Evolutionary conservation across 164 flowering plant genomes (phyloP), one percentile per base, ranked within the genome.

Genomic region (Aristolochia californica): DNA sequence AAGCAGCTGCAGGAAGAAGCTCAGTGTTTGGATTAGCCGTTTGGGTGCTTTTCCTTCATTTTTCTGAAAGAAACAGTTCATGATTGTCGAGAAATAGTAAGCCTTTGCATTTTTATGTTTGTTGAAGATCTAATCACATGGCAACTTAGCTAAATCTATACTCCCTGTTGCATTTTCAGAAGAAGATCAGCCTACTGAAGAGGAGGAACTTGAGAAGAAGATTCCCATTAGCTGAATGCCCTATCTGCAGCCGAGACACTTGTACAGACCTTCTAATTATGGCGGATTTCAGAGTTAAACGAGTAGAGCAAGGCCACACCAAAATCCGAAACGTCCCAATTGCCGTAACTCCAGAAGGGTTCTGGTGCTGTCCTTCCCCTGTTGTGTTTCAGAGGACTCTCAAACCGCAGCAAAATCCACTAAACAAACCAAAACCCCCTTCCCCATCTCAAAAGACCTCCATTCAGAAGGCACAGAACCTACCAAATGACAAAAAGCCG

Each of bases 291-390:
- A 81, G 80, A 66, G 64, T 85, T 60, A 53, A 78, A 63, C 83
- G 72, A 60, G 80, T 82, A 49, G 88, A 77, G 58, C 83, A 83
- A 58, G 85, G 85, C 17, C 87, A 84, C 54, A 71, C 88, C 52
- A 87, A 83, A 72, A 84, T 89, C 50, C 75, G 79, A 66, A 94
- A 78, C 67, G 99, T 88, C 27, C 99, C 99, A 20, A 87, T 94
- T 66, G 99, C 99, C 47, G 97, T 94, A 23, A 94, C 99, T 14
- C 97, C 97, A 27, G 99, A 94, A 70, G 99, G 99, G 38, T 94
- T 94, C 59, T 94, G 97, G 99, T 94, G 99, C 63, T 94, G 99
- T 60, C 97, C 99, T 12, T 80, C 97, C 40, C 97, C 94, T 38
- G 87, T 73, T 56, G 85, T 69, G 47, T 85, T 94, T 62, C 99